A percentile compares a stretch with the other conserved stretches of the same genome.
These are phyloP conservation scores for Sclerotinia spermophila DNA, from an alignment of 2,329 filamentous ascomycete genomes.

Conservation along the genomic window DNA sequence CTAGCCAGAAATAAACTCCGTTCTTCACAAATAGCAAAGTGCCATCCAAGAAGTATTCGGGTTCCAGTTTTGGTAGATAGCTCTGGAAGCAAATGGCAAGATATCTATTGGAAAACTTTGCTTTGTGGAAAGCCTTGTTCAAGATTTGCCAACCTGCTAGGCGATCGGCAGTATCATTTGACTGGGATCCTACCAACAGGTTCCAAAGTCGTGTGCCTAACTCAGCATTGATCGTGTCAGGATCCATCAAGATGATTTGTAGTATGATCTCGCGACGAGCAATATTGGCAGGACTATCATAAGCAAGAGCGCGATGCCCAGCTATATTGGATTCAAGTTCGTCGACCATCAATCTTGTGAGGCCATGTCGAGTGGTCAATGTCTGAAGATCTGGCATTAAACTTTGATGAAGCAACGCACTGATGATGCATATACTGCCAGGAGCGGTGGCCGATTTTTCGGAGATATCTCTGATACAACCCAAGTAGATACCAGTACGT, in stretches of 20 bases:
- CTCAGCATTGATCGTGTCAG: constrained; percentile 57
- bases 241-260: constrained; percentile 57
- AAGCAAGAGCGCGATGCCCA: constrained; percentile 22
- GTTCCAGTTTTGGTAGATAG: constrained; percentile 55
- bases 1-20: constrained; percentile 47
- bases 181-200: constrained; percentile 62
- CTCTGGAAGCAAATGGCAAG: constrained; percentile 50
- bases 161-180: constrained; percentile 57
- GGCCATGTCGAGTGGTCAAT: constrained; percentile 58
- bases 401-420: constrained; percentile 46
- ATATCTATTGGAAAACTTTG: constrained; percentile 52
- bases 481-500: constrained; percentile 59
- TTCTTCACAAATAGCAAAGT: constrained; percentile 61
- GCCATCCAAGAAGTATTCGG: constrained; percentile 56
- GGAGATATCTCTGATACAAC: constrained; percentile 66
- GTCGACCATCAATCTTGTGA: constrained; percentile 59
- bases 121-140: constrained; percentile 44
- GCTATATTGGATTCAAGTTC: constrained; percentile 53
- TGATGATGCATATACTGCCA: constrained; percentile 68
- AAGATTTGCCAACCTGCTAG: constrained; percentile 67
- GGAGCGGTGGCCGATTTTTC: constrained; percentile 60
- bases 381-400: constrained; percentile 50
- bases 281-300: constrained; percentile 45
- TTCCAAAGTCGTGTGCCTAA: constrained; percentile 67
- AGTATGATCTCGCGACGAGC: constrained; percentile 56